phyloP scores from a whole-genome alignment of 208 protist species.

The Leishmania tropica region DNA sequence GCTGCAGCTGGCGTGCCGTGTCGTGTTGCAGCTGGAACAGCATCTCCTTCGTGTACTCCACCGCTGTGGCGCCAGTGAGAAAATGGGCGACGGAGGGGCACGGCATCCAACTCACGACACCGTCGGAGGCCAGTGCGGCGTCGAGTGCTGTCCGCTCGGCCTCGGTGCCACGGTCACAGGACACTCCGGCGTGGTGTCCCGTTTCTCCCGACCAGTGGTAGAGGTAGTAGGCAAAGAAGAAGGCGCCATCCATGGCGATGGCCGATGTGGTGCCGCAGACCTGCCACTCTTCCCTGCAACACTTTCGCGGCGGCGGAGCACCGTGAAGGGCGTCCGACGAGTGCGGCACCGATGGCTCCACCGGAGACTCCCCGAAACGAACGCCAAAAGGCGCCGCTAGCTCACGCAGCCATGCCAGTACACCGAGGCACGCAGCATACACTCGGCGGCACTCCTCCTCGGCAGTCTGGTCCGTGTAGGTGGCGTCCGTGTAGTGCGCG shows the following conservation, averaged over 20 bases:
- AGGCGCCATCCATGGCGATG: conserved; percentile 63
- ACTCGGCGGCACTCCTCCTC: conserved; percentile 25
- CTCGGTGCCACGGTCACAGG: not conserved
- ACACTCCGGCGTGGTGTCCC: not conserved
- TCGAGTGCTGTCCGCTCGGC: not conserved
- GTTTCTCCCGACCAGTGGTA: conserved; percentile 17
- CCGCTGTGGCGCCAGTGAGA: conserved; percentile 19
- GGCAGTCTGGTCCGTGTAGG: not conserved
- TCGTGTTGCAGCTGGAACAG: conserved; percentile 66
- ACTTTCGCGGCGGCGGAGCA: not conserved
- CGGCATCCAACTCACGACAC: not conserved
- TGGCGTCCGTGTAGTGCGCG: conserved; percentile 12
- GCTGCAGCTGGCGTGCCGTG: conserved; percentile 71
- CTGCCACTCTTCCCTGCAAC: not conserved
- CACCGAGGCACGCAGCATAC: conserved; percentile 26
- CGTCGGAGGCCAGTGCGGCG: conserved; percentile 2
- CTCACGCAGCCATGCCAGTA: conserved; percentile 42
- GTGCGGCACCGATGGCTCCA: not conserved
- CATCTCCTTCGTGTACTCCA: conserved; percentile 56
- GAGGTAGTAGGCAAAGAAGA: conserved; percentile 57
- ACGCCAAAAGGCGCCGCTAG: conserved; percentile 13
- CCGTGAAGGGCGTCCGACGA: not conserved
- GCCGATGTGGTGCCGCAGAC: conserved; percentile 58
- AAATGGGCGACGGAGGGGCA: not conserved
- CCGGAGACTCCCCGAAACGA: not conserved